These are phyloP conservation scores for Bruguiera gymnorhiza DNA, from an alignment of 345 rosid genomes.

Conservation along the genomic window DNA sequence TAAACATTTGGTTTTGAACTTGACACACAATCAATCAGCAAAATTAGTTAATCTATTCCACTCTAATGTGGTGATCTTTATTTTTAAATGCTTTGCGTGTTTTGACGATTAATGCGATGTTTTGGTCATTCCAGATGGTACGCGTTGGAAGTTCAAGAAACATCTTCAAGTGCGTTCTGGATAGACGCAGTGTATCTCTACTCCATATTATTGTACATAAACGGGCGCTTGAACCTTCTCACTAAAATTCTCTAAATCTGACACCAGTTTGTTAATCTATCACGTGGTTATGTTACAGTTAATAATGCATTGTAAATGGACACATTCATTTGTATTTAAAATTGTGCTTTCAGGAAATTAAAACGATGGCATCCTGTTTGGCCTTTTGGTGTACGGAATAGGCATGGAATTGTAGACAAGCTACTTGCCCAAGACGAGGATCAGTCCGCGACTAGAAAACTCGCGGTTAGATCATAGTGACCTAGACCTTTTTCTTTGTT, in stretches of 20 bases:
- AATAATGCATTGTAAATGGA: background rate
- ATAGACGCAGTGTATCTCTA: background rate
- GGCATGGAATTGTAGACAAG: too few relatives aligned
- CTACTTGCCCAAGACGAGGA: too few relatives aligned
- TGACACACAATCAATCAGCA: background rate
- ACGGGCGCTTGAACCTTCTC: background rate
- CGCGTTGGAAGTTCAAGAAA: background rate
- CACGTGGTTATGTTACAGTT: background rate
- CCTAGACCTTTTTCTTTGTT: too few relatives aligned
- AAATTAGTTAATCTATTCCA: background rate
- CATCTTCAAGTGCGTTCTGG: background rate
- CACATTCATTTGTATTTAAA: too few relatives aligned
- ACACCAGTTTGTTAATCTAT: background rate
- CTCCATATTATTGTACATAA: conserved; percentile 8
- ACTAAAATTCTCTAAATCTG: background rate
- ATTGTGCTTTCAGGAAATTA: too few relatives aligned
- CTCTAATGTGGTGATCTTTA: background rate
- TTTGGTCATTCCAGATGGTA: conserved; percentile 6
- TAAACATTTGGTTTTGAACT: background rate
- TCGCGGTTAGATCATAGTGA: too few relatives aligned
- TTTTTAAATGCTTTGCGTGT: background rate
- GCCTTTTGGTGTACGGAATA: too few relatives aligned
- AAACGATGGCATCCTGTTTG: too few relatives aligned
- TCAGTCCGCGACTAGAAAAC: too few relatives aligned
- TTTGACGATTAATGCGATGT: background rate